Evolutionary conservation across 345 rosid genomes (phyloP).

Genomic region (Gossypium herbaceum): DNA sequence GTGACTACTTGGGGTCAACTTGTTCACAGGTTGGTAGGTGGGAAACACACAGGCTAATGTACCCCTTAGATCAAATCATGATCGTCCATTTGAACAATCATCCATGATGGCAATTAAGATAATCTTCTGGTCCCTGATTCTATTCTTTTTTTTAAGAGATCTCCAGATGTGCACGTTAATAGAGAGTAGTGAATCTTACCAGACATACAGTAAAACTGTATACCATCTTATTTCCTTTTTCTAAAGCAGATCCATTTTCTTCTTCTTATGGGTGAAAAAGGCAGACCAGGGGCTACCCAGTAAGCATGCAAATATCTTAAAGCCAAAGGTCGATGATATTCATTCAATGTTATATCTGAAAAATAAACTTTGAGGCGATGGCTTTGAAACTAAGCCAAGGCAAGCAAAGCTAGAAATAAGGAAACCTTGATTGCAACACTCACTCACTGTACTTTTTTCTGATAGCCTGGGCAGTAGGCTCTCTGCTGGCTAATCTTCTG

Average conservation of each 20-base stretch:
- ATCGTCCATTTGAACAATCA: constrained; percentile 21
- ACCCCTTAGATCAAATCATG: constrained; percentile 23
- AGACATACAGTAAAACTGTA: neutral
- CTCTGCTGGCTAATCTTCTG: neutral
- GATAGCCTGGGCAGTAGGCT: neutral
- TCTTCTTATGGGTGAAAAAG: neutral
- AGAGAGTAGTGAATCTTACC: neutral
- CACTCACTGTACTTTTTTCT: neutral
- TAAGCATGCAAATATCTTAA: neutral
- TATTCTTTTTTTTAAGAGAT: neutral
- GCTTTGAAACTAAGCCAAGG: constrained; percentile 6
- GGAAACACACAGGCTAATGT: constrained; percentile 7
- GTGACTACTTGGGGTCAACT: constrained; percentile 27
- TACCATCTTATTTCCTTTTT: neutral
- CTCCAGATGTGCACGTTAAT: constrained; percentile 18
- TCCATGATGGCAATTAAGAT: constrained; percentile 16
- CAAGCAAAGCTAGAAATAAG: constrained; percentile 12
- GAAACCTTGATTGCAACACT: constrained; percentile 12
- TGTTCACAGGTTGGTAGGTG: constrained; percentile 29
- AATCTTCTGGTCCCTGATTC: constrained; percentile 23
- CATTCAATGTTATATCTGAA: neutral
- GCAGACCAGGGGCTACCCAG: neutral
- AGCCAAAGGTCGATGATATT: neutral
- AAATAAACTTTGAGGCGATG: neutral
- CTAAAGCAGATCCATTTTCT: neutral